Conservation (phyloP, 1,284 basidiomycete genomes). For the Malassezia obtusa region DNA sequence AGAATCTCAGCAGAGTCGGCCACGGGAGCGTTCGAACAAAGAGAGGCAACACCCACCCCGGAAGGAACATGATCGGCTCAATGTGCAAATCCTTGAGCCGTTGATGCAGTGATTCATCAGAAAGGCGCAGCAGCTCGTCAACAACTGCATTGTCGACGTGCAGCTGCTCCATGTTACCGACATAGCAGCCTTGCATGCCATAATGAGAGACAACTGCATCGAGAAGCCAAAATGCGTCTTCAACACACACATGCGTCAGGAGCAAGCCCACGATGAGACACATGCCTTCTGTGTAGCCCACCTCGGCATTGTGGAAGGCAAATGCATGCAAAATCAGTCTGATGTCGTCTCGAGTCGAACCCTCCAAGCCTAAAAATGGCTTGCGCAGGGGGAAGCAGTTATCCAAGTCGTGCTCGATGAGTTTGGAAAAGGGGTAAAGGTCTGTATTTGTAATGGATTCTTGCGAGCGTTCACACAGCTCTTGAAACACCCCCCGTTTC, state of each 20-base stretch:
- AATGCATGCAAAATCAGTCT: conserved; percentile 45
- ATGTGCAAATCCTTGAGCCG: conserved; percentile 31
- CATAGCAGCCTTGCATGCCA: conserved; percentile 57
- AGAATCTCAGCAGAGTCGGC: conserved; percentile 65
- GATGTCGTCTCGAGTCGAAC: conserved; percentile 35
- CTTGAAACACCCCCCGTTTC: conserved; percentile 36
- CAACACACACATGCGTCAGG: conserved; percentile 70
- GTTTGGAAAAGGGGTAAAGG: conserved; percentile 31
- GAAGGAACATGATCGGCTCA: conserved; percentile 39
- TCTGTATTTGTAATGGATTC: conserved; percentile 28
- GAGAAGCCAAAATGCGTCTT: conserved; percentile 76
- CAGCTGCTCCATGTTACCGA: conserved; percentile 60
- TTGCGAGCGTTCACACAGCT: conserved; percentile 31
- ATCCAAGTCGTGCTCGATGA: conserved; percentile 46
- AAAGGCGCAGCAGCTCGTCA: conserved; percentile 60
- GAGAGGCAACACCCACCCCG: conserved; percentile 50
- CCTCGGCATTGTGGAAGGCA: conserved; percentile 50
- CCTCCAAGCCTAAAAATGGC: conserved; percentile 31
- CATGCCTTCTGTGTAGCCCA: conserved; percentile 55
- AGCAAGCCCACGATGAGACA: conserved; percentile 67
- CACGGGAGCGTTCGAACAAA: conserved; percentile 70
- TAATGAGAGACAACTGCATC: conserved; percentile 63
- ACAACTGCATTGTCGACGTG: conserved; percentile 73
- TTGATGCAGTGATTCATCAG: conserved; percentile 54
- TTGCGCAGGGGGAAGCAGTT: conserved; percentile 34